These are phyloP conservation scores for Quercus parvula DNA, from an alignment of 306 rosid genomes.

Conservation along the genomic window DNA sequence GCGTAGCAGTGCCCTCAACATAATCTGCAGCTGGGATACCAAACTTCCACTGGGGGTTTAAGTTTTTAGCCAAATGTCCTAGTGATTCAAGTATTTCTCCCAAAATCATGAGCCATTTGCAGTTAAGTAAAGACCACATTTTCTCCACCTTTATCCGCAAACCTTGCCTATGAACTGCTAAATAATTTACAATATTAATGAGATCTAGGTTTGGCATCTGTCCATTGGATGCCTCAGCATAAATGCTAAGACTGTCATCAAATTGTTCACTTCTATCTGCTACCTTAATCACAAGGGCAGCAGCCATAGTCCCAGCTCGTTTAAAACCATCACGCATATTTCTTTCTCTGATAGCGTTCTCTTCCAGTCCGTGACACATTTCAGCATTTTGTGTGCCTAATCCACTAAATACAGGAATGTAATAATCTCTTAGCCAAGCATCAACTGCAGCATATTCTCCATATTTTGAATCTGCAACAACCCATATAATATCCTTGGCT, in stretches of 20 bases:
- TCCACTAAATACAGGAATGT: constrained; percentile 54
- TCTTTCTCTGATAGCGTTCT: constrained; percentile 30
- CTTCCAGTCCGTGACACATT: constrained; percentile 48
- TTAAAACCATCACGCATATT: constrained; percentile 53
- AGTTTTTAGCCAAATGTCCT: constrained; percentile 54
- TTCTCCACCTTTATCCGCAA: constrained; percentile 71
- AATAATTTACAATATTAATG: constrained; percentile 78
- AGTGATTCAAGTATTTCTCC: constrained; percentile 66
- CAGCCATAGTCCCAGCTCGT: constrained; percentile 97
- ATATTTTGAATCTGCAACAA: constrained; percentile 73
- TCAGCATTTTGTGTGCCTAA: constrained; percentile 34
- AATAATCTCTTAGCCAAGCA: constrained; percentile 94
- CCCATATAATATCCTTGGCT: constrained; percentile 93
- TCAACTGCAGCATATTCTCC: constrained; percentile 78
- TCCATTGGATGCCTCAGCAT: constrained; percentile 93
- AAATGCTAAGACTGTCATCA: constrained; percentile 72
- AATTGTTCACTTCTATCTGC: constrained; percentile 46
- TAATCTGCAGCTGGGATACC: constrained; percentile 86
- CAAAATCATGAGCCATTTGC: constrained; percentile 68
- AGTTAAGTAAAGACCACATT: constrained; percentile 54
- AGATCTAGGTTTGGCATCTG: constrained; percentile 99
- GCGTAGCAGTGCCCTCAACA: constrained; percentile 86
- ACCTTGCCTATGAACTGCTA: constrained; percentile 86
- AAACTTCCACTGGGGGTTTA: constrained; percentile 81
- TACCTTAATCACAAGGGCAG: constrained; percentile 87